Evolutionary conservation across 352 stramenopile species (phyloP).

Genomic region (Phytophthora ramorum): DNA sequence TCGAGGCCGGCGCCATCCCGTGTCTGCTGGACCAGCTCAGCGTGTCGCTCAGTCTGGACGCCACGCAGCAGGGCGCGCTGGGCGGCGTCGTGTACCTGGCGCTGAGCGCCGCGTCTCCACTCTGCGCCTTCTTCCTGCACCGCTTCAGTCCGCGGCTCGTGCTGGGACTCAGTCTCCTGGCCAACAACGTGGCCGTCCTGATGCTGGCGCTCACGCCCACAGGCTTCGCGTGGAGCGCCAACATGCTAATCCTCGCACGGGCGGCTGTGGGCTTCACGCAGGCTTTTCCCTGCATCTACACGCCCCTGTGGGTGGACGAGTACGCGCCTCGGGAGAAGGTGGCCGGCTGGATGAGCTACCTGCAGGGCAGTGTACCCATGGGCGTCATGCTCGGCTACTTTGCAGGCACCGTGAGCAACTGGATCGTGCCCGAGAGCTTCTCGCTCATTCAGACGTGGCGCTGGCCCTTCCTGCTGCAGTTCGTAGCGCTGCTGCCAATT

Average conservation of each 20-base stretch:
- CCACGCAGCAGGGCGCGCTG: conserved; percentile 78
- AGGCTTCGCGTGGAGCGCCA: conserved; percentile 67
- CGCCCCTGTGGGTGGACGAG: conserved; percentile 86
- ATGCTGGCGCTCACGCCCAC: conserved; percentile 79
- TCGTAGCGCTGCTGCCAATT: conserved; percentile 73
- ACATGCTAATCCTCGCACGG: conserved; percentile 75
- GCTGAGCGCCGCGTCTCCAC: conserved; percentile 73
- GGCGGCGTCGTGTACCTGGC: conserved; percentile 84
- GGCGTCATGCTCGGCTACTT: conserved; percentile 90
- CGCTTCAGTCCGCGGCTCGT: conserved; percentile 72
- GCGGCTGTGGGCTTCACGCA: conserved; percentile 85
- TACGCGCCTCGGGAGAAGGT: conserved; percentile 81
- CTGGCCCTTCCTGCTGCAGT: conserved; percentile 89
- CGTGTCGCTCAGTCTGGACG: conserved; percentile 70
- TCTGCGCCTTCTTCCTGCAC: conserved; percentile 81
- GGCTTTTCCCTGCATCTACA: conserved; percentile 86
- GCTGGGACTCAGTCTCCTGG: conserved; percentile 71
- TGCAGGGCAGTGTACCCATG: conserved; percentile 85
- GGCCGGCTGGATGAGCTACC: conserved; percentile 85
- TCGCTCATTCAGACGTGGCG: conserved; percentile 77
- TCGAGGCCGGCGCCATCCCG: conserved; percentile 83
- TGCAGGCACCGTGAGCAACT: conserved; percentile 81
- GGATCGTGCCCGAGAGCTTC: conserved; percentile 75
- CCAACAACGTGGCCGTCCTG: conserved; percentile 80
- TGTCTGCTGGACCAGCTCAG: conserved; percentile 84